Evolutionary conservation across 1,139 yeast species (phyloP), one percentile per base, ranked within the genome.

Genomic region (Hyphopichia fennica): DNA sequence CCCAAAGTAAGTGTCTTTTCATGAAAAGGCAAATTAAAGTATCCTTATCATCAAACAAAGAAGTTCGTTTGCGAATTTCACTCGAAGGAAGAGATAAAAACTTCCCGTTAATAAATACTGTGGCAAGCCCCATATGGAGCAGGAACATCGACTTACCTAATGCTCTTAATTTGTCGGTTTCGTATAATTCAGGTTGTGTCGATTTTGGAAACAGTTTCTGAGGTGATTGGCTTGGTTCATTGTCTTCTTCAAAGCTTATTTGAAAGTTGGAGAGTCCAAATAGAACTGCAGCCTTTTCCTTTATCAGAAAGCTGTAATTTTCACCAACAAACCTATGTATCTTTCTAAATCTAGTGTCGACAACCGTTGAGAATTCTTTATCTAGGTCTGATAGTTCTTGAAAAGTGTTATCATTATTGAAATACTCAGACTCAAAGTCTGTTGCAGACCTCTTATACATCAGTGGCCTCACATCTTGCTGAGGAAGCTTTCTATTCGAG

Each of bases 1-100:
- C 55, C 41, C 63, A 57, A 23, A 73, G 42, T 17, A 52, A 47
- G 46, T 63, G 61, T 27, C 53, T 50, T 40, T 54, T 65, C 76
- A 73, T 72, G 49, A 66, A 69, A 25, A 50, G 53, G 3, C 34
- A 52, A 48, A 14, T 45, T 46, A 35, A 2, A 20, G 14, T 33
- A 9, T 33, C 35, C 4, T n/a, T 33, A 20, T 33, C 17, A n/a
- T 31, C 14, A 18, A 31, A 31, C 5, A 18, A 5, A 3, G n/a
- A 5, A 7, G 17, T n/a, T 34, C 17, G 19, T 5, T 20, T 22
- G 4, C 54, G 53, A 2, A 72, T 45, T 11, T 69, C 75, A 3
- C 45, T 50, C 16, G 57, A 49, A 1, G 66, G 54, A 6, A 62
- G 48, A 0, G 73, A 58, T 13, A 70, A 55, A 45, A 60, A 60